A percentile compares a stretch with the other conserved stretches of the same genome.
phyloP scores from a whole-genome alignment of 1,139 yeast species.

The Scheffersomyces cryptocercus region DNA sequence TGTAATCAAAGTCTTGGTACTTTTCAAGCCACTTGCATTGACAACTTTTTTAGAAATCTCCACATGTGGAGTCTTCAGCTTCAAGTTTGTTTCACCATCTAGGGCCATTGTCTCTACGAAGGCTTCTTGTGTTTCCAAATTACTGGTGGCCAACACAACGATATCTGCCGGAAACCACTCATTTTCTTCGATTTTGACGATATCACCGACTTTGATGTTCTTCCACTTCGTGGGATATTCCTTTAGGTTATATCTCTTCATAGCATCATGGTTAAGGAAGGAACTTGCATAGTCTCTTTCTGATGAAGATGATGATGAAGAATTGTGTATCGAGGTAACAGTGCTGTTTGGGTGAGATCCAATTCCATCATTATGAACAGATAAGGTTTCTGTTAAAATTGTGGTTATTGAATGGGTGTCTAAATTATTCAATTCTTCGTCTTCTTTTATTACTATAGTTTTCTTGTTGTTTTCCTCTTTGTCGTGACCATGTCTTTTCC shows the following conservation, averaged over 20 bases:
- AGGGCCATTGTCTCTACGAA: conserved; percentile 95
- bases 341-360: not conserved
- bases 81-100: conserved; percentile 94
- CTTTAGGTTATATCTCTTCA: conserved; percentile 36
- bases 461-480: conserved; percentile 75
- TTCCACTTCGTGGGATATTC: conserved; percentile 61
- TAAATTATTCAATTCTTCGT: conserved; percentile 24
- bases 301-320: conserved; percentile 7
- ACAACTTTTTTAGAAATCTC: conserved; percentile 55
- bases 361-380: conserved; percentile 3
- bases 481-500: conserved; percentile 83
- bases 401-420: conserved; percentile 42
- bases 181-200: conserved; percentile 68
- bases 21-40: conserved; percentile 52
- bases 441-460: conserved; percentile 44
- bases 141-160: conserved; percentile 60
- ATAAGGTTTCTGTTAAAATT: conserved; percentile 38
- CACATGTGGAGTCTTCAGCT: conserved; percentile 67
- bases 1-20: conserved; percentile 53
- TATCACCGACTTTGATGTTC: conserved; percentile 80
- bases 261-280: conserved; percentile 21
- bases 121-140: conserved; percentile 65
- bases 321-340: not conserved
- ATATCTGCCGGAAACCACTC: conserved; percentile 96
- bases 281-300: conserved; percentile 6